Conservation (phyloP, 176 grass and related monocot species). For the Phragmites australis region DNA sequence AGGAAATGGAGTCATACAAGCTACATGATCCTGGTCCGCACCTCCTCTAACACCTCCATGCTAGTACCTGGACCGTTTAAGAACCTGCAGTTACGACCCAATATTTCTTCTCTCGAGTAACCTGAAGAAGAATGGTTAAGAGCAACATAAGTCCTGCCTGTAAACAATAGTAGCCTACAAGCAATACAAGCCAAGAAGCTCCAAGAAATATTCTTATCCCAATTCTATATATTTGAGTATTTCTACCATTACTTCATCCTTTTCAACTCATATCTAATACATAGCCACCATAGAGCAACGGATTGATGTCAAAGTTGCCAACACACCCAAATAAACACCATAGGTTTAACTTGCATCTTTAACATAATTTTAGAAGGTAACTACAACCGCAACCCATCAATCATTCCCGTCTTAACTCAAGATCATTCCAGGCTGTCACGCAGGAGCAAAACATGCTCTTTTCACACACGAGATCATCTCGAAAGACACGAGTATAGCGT, state of each 20-base stretch:
- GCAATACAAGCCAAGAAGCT: background rate
- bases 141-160: constrained; percentile 8
- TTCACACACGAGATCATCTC: background rate
- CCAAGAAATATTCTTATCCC: background rate
- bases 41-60: constrained; percentile 73
- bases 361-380: background rate
- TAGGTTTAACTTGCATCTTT: background rate
- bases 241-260: background rate
- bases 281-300: background rate
- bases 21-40: constrained; percentile 29
- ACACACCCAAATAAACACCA: background rate
- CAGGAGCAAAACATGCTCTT: background rate
- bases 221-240: background rate
- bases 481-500: background rate
- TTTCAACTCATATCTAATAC: background rate
- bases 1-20: constrained; percentile 17
- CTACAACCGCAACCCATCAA: constrained; percentile 19
- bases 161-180: background rate
- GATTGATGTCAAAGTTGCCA: background rate
- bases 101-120: constrained; percentile 88
- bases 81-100: constrained; percentile 73
- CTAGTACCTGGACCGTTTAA: constrained; percentile 75
- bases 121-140: constrained; percentile 43
- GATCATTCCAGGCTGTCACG: background rate
- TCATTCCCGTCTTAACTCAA: background rate